Evolutionary conservation across 495 filamentous ascomycete genomes (phyloP).

Genomic region (Trichoderma erinaceum): DNA sequence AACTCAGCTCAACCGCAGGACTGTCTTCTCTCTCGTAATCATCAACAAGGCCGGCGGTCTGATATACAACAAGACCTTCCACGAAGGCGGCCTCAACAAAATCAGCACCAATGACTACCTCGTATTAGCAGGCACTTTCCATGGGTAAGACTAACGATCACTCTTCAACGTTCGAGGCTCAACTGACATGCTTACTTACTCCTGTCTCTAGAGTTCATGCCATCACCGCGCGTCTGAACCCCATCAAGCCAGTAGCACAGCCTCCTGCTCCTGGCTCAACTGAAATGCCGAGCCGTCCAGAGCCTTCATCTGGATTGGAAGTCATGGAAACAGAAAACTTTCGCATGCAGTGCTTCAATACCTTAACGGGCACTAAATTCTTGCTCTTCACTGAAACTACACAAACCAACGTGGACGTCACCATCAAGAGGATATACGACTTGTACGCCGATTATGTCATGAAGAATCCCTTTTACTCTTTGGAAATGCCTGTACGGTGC

Average conservation of each 20-base stretch:
- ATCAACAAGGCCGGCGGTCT: constrained; percentile 98
- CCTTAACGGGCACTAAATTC: constrained; percentile 90
- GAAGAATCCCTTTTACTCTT: constrained; percentile 98
- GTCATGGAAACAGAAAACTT: constrained; percentile 87
- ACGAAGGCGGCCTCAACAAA: constrained; percentile 70
- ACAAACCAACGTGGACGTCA: constrained; percentile 77
- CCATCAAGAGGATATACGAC: constrained; percentile 82
- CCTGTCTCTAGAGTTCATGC: constrained; percentile 64
- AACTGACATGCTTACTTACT: constrained; percentile 12
- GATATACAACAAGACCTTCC: constrained; percentile 91
- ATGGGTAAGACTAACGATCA: constrained; percentile 55
- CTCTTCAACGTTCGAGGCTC: constrained; percentile 1
- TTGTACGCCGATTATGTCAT: constrained; percentile 95
- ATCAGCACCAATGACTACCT: constrained; percentile 91
- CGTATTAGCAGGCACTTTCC: constrained; percentile 96
- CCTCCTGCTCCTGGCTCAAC: constrained; percentile 27
- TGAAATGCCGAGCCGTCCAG: constrained; percentile 39
- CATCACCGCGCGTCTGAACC: constrained; percentile 75
- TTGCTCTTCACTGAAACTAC: constrained; percentile 89
- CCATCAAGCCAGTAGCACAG: constrained; percentile 38
- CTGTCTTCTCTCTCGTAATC: constrained; percentile 87
- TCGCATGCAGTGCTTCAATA: constrained; percentile 90
- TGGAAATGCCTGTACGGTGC: constrained; percentile 95
- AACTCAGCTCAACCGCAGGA: constrained; percentile 46
- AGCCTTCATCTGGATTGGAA: constrained; percentile 70